A percentile compares a stretch with the other conserved stretches of the same genome.
Conservation (phyloP, 768 basidiomycete genomes). For the Naganishia antarctica region DNA sequence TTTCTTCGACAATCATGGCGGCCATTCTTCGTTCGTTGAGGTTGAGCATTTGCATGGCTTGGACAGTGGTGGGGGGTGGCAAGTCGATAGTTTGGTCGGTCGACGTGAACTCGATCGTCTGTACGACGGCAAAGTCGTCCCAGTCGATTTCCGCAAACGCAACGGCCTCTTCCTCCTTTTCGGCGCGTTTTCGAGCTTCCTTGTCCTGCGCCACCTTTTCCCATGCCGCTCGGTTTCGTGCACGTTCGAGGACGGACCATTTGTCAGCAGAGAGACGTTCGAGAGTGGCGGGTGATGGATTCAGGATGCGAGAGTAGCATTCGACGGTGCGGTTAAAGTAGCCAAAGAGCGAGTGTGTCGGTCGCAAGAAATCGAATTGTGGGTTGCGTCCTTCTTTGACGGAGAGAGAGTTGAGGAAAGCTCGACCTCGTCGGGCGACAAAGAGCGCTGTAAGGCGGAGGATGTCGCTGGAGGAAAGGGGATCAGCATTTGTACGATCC, state of each 20-base stretch:
- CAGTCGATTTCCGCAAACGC: constrained; percentile 98
- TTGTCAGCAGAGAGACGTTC: constrained; percentile 65
- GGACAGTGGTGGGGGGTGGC: constrained; percentile 91
- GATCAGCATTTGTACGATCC: too few relatives aligned
- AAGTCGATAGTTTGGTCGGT: constrained; percentile 76
- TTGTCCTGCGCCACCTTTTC: constrained; percentile 75
- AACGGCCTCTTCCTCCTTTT: constrained; percentile 83
- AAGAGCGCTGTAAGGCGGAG: constrained; percentile 95
- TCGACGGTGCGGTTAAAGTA: constrained; percentile 97
- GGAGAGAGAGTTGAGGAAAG: constrained; percentile 78
- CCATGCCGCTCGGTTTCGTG: constrained; percentile 78
- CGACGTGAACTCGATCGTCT: constrained; percentile 91
- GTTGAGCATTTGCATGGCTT: constrained; percentile 93
- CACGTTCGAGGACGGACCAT: constrained; percentile 73
- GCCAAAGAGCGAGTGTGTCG: constrained; percentile 89
- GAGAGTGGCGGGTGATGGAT: constrained; percentile 71
- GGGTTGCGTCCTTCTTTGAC: constrained; percentile 87
- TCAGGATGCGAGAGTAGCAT: constrained; percentile 84
- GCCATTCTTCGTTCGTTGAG: constrained; percentile 97
- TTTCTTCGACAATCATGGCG: constrained; percentile 95
- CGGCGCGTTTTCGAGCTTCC: constrained; percentile 79
- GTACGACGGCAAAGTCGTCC: constrained; percentile 61
- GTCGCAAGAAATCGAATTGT: constrained; percentile 95
- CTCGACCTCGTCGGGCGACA: constrained; percentile 81
- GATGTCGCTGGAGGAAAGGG: constrained; percentile 62